These are phyloP conservation scores for Tilletia indica DNA, from an alignment of 1,284 basidiomycete genomes.

Conservation along the genomic window DNA sequence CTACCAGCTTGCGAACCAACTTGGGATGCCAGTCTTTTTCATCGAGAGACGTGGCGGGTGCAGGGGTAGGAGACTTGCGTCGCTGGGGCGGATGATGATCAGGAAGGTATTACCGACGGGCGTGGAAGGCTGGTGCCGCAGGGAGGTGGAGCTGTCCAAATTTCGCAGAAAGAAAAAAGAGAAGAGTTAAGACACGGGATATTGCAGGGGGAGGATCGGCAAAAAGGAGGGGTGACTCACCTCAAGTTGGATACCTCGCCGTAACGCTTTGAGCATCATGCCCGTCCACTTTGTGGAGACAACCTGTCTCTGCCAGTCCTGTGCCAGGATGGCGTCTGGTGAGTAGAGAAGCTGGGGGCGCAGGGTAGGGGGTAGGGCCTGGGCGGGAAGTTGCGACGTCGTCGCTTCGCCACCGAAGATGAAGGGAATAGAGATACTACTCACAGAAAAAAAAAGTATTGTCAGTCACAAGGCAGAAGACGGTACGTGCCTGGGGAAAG, in stretches of 20 bases:
- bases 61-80: slow-evolving; percentile 36
- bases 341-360: slow-evolving; percentile 34
- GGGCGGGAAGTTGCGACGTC: slow-evolving; percentile 35
- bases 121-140: slow-evolving; percentile 34
- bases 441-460: neutral
- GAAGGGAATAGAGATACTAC: slow-evolving; percentile 42
- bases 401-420: slow-evolving; percentile 47
- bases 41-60: slow-evolving; percentile 19
- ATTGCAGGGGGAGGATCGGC: neutral
- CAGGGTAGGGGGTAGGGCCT: slow-evolving; percentile 33
- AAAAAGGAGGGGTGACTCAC: neutral
- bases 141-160: slow-evolving; percentile 29
- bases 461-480: neutral
- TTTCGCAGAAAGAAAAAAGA: neutral
- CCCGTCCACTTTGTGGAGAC: slow-evolving; percentile 45
- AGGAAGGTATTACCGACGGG: slow-evolving; percentile 43
- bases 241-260: slow-evolving; percentile 41
- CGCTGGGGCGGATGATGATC: slow-evolving; percentile 41
- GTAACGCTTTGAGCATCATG: slow-evolving; percentile 33
- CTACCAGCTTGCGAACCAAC: slow-evolving; percentile 11
- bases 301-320: slow-evolving; percentile 38
- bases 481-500: too few relatives aligned
- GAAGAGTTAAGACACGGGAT: neutral
- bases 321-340: slow-evolving; percentile 29
- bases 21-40: slow-evolving; percentile 22